phyloP scores from a whole-genome alignment of 2,329 filamentous ascomycete species.

The Neopestalotiopsis sp. region DNA sequence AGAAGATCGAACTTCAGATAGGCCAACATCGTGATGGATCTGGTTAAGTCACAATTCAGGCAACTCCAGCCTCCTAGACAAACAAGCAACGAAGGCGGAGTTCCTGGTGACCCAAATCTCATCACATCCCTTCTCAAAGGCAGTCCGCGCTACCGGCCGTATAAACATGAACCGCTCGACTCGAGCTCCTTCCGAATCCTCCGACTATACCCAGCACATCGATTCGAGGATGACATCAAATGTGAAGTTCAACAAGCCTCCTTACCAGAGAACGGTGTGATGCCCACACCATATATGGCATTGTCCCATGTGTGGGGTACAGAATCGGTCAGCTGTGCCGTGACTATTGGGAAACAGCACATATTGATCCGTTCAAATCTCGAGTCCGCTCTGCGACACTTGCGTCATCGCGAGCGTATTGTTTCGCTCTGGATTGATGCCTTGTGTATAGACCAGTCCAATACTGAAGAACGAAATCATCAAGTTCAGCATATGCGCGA shows the following conservation, averaged over 20 bases:
- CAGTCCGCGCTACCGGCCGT: background rate
- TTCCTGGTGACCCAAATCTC: background rate
- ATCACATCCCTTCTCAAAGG: background rate
- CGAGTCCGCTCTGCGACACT: background rate
- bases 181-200: background rate
- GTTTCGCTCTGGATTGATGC: background rate
- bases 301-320: background rate
- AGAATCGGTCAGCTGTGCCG: background rate
- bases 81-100: background rate
- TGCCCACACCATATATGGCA: background rate
- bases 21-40: too few relatives aligned
- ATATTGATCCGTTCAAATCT: background rate
- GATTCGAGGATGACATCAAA: background rate
- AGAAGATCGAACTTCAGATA: too few relatives aligned
- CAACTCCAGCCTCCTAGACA: background rate
- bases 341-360: background rate
- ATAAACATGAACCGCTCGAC: background rate
- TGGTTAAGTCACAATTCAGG: background rate
- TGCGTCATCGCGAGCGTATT: background rate
- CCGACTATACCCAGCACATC: background rate
- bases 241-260: background rate
- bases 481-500: conserved; percentile 6
- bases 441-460: background rate
- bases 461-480: background rate
- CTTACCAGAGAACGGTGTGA: background rate